Evolutionary conservation across 2,329 filamentous ascomycete species (phyloP).

Genomic region (Arachnomyces sp.): DNA sequence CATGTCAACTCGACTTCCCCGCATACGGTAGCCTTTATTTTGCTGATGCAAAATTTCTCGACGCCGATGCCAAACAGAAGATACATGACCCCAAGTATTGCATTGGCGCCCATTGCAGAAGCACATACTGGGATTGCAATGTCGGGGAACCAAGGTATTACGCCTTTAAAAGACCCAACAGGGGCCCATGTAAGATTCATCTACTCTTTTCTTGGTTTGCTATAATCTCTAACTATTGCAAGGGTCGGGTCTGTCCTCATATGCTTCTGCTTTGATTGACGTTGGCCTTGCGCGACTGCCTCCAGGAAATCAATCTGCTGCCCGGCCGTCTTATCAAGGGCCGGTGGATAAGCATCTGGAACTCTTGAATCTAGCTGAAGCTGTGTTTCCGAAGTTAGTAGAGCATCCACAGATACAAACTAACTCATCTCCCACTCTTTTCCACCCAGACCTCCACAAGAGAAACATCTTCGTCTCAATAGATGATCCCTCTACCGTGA

Average conservation of each 20-base stretch:
- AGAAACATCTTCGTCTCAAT: slow-evolving; percentile 37
- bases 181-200: slow-evolving; percentile 30
- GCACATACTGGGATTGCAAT: slow-evolving; percentile 14
- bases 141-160: slow-evolving; percentile 26
- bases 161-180: slow-evolving; percentile 24
- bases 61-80: slow-evolving; percentile 7
- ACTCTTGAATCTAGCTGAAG: slow-evolving; percentile 23
- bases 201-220: slow-evolving; percentile 6
- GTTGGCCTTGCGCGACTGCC: slow-evolving; percentile 30
- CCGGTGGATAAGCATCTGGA: slow-evolving; percentile 25
- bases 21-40: slow-evolving; percentile 32
- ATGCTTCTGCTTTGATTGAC: slow-evolving; percentile 32
- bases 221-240: slow-evolving; percentile 10
- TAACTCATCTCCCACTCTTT: slow-evolving; percentile 24
- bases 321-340: slow-evolving; percentile 25
- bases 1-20: slow-evolving; percentile 23
- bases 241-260: slow-evolving; percentile 29
- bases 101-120: slow-evolving; percentile 14
- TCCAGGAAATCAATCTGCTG: slow-evolving; percentile 4
- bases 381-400: slow-evolving; percentile 24
- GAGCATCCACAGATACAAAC: slow-evolving; percentile 19
- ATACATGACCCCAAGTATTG: slow-evolving; percentile 11
- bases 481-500: slow-evolving; percentile 29
- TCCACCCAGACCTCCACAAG: slow-evolving; percentile 35
- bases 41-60: slow-evolving; percentile 15